Evolutionary conservation across 495 filamentous ascomycete species (phyloP).

Genomic region (Xylaria bambusicola): DNA sequence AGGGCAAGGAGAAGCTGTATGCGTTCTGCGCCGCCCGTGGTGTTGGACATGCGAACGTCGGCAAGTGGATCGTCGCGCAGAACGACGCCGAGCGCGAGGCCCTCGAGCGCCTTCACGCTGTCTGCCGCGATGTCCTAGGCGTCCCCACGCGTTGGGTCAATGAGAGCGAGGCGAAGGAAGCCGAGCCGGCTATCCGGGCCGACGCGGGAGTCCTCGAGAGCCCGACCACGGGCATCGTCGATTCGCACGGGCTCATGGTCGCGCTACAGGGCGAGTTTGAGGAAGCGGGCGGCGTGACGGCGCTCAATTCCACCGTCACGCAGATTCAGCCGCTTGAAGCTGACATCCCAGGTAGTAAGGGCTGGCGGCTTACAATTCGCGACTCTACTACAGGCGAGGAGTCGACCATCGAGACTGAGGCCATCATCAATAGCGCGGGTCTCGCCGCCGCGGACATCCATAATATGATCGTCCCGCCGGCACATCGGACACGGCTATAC

Average conservation of each 20-base stretch:
- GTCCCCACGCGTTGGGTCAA: constrained; percentile 76
- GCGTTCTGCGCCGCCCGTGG: constrained; percentile 64
- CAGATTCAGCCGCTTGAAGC: constrained; percentile 54
- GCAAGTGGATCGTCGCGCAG: constrained; percentile 97
- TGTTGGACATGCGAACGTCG: constrained; percentile 72
- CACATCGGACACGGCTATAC: constrained; percentile 60
- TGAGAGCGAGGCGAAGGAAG: constrained; percentile 55
- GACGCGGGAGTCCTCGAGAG: constrained; percentile 76
- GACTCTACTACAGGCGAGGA: constrained; percentile 45
- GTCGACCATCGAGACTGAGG: constrained; percentile 67
- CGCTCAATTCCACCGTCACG: constrained; percentile 64
- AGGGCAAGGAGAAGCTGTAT: constrained; percentile 76
- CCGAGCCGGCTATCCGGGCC: constrained; percentile 78
- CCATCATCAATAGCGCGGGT: constrained; percentile 83
- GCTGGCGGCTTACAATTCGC: constrained; percentile 48
- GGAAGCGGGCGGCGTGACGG: constrained; percentile 72
- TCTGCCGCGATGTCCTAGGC: constrained; percentile 59
- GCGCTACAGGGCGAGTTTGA: constrained; percentile 74
- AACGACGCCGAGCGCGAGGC: constrained; percentile 64
- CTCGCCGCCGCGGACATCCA: constrained; percentile 73
- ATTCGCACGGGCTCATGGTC: constrained; percentile 82
- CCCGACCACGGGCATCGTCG: constrained; percentile 84
- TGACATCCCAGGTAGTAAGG: constrained; percentile 43
- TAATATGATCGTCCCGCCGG: constrained; percentile 75
- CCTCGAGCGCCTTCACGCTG: constrained; percentile 65